Base-by-base conservation (phyloP, 805 yeast genomes). In the Candida pseudofarinosa region DNA sequence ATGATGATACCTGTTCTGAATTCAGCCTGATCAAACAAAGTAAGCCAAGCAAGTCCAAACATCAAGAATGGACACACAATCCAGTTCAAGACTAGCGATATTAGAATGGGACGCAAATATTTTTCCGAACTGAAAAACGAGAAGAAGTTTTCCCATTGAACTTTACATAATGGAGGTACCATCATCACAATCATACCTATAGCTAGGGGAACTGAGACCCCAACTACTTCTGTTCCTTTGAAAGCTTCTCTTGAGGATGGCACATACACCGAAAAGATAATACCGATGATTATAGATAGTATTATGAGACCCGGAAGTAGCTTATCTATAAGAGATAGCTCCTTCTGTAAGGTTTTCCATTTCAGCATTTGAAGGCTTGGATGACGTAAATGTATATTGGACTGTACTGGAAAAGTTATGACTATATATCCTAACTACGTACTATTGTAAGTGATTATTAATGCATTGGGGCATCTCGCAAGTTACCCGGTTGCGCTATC, bases 11-110 rank as follows among this genome's bases (percentile, higher is more conserved):
- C 83, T 33, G 59, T 62, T 34, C 83, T 59, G 43, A 73, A 74
- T 42, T 76, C 83, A 5, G 59, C 59, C 39, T 67, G 51, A 43
- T 77, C 74, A 42, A 74, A 74, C 38, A 79, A 49, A 0, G 69
- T 65, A 35, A 72, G 51, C 84, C 83, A 79, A 0, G 80, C 73
- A 14, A 79, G 60, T 0, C 74, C 81, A 52, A 76, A 65, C 83
- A 79, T 79, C 40, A 78, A 45, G 18, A 79, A 63, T 2, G 83
- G 84, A 37, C 81, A 73, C 13, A 78, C 49, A 5, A 79, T 61
- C 83, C 83, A 79, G 60, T 79, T 79, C 45, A 77, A 47, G 7
- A 71, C 37, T 18, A 76, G 44, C 1, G 80, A 72, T n/a, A 69
- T 51, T 7, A 59, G 35, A 5, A 77, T 51, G 14, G 60, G 68